These are phyloP conservation scores for Copromyces sp. DNA, from an alignment of 495 filamentous ascomycete species.

Conservation along the genomic window DNA sequence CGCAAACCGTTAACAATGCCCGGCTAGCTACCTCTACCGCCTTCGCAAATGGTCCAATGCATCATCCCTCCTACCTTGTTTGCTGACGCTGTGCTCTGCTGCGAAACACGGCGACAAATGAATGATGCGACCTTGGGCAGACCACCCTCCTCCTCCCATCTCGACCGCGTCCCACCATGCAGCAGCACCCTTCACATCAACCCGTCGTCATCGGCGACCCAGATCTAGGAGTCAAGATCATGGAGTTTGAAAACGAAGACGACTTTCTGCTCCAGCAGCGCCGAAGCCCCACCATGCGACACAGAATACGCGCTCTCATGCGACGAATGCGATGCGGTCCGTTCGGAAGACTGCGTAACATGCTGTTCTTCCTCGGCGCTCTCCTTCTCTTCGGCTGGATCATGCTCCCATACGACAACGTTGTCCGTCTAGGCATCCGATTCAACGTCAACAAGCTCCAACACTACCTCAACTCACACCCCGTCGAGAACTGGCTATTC, in stretches of 20 bases:
- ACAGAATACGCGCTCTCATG: background rate
- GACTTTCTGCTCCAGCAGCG: background rate
- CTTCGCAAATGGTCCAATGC: background rate
- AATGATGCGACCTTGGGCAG: background rate
- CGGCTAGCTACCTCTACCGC: background rate
- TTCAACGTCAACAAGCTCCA: slow-evolving; percentile 10
- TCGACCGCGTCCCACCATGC: background rate
- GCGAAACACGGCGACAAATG: background rate
- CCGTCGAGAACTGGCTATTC: slow-evolving; percentile 12
- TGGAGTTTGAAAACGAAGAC: background rate
- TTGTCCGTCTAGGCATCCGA: slow-evolving; percentile 11
- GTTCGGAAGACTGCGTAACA: background rate
- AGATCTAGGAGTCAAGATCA: background rate
- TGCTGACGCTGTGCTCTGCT: background rate
- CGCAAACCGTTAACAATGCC: background rate
- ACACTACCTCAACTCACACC: background rate
- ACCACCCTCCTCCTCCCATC: background rate
- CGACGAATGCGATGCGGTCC: background rate
- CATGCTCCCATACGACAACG: slow-evolving; percentile 16
- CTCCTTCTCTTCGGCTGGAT: slow-evolving; percentile 8
- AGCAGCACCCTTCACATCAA: background rate
- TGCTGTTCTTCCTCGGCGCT: background rate
- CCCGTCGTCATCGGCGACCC: background rate
- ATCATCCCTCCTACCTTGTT: background rate
- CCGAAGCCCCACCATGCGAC: background rate